These are phyloP conservation scores for Grosmannia huntii DNA, from an alignment of 2,329 filamentous ascomycete species.

Conservation along the genomic window DNA sequence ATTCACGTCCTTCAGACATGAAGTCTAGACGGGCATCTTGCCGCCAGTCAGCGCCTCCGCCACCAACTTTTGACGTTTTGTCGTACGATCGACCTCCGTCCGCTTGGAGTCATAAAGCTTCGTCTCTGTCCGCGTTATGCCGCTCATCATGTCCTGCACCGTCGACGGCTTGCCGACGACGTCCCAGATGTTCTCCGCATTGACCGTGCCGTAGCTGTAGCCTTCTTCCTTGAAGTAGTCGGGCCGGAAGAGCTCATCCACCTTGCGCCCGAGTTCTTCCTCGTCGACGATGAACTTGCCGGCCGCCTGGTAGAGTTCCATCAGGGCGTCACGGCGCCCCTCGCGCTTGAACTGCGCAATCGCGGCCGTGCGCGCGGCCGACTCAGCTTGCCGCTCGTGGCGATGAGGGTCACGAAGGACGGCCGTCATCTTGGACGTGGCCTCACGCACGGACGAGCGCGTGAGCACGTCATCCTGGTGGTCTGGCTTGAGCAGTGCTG, in stretches of 20 bases:
- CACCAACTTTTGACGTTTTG: conserved; percentile 37
- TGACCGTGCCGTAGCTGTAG: conserved; percentile 17
- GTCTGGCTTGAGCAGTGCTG: conserved; percentile 46
- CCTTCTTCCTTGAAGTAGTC: conserved; percentile 36
- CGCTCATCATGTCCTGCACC: conserved; percentile 31
- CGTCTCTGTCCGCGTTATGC: conserved; percentile 17
- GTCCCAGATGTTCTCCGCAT: conserved; percentile 39
- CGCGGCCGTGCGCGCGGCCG: conserved; percentile 26
- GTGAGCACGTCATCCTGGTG: conserved; percentile 63
- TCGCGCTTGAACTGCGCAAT: conserved; percentile 39
- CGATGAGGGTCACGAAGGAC: conserved; percentile 51
- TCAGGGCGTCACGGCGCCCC: conserved; percentile 56
- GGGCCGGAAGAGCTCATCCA: conserved; percentile 65
- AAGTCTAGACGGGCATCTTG: conserved; percentile 27
- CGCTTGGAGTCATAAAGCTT: conserved; percentile 24
- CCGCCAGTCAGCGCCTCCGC: conserved; percentile 48
- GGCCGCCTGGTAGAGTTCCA: conserved; percentile 83
- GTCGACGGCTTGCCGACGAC: conserved; percentile 30
- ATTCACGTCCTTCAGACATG: neutral
- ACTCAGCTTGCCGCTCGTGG: conserved; percentile 37
- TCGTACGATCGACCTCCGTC: conserved; percentile 30
- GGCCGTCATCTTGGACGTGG: conserved; percentile 33
- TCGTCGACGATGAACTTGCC: conserved; percentile 77
- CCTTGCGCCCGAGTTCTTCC: conserved; percentile 56
- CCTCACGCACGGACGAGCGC: conserved; percentile 47